phyloP scores from a whole-genome alignment of 1,284 basidiomycete genomes.

The Ganoderma resinaceum region DNA sequence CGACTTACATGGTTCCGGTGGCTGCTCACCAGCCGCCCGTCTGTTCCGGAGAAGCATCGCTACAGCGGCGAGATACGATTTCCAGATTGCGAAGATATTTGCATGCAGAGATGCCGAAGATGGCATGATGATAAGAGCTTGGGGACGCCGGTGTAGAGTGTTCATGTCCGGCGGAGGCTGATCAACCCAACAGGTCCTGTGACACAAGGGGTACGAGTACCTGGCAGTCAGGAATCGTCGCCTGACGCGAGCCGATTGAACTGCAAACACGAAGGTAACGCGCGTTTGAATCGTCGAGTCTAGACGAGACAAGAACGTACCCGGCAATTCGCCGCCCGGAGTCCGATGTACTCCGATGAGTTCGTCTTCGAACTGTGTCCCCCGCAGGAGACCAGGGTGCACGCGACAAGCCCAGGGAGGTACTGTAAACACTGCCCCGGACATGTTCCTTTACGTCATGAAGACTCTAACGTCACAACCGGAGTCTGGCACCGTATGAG shows the following conservation, averaged over 20 bases:
- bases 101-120: slow-evolving; percentile 22
- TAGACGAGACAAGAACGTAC: slow-evolving; percentile 15
- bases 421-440: slow-evolving; percentile 15
- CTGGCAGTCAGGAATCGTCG: slow-evolving; percentile 20
- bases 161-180: slow-evolving; percentile 22
- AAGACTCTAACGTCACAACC: slow-evolving; percentile 7
- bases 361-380: slow-evolving; percentile 13
- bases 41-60: slow-evolving; percentile 18
- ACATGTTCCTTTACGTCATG: slow-evolving; percentile 21
- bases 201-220: slow-evolving; percentile 16
- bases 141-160: slow-evolving; percentile 23
- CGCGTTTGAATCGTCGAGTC: slow-evolving; percentile 11
- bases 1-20: slow-evolving; percentile 18
- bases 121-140: slow-evolving; percentile 27
- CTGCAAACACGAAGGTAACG: slow-evolving; percentile 2
- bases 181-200: slow-evolving; percentile 22
- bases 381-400: neutral
- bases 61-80: slow-evolving; percentile 27
- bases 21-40: slow-evolving; percentile 19
- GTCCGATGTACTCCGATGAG: neutral
- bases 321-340: slow-evolving; percentile 21
- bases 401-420: slow-evolving; percentile 7
- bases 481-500: slow-evolving; percentile 15
- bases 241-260: slow-evolving; percentile 20
- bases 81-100: slow-evolving; percentile 22